Percentiles rank a stretch among this genome's conserved stretches.
These are phyloP conservation scores for Achlya hypogyna DNA, from an alignment of 352 stramenopile genomes.

Conservation along the genomic window DNA sequence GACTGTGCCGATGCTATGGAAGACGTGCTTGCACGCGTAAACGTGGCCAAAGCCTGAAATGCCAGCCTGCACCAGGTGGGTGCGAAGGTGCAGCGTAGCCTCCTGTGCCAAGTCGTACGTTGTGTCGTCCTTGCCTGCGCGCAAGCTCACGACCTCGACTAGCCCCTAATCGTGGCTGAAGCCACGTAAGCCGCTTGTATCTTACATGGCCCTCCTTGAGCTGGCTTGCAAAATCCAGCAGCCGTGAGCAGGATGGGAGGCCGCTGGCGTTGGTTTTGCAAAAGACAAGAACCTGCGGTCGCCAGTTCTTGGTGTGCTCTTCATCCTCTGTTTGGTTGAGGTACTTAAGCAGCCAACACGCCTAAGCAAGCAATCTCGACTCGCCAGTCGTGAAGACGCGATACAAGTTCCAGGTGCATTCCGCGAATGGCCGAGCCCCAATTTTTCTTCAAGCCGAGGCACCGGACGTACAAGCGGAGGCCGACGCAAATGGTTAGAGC, in stretches of 20 bases:
- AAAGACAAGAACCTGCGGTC: conserved; percentile 17
- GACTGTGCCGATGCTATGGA: conserved; percentile 19
- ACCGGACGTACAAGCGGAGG: conserved; percentile 22
- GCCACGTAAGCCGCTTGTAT: not conserved
- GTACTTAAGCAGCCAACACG: conserved; percentile 11
- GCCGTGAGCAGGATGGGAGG: not conserved
- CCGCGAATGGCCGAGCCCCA: conserved; percentile 17
- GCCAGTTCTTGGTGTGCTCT: conserved; percentile 23
- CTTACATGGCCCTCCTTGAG: conserved; percentile 21
- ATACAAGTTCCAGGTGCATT: conserved; percentile 21
- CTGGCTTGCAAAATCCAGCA: conserved; percentile 18
- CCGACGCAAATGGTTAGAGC: conserved; percentile 23
- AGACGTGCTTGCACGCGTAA: conserved; percentile 20
- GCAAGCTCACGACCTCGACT: conserved; percentile 20
- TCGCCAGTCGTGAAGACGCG: not conserved
- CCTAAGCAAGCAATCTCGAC: conserved; percentile 3
- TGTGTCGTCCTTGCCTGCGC: conserved; percentile 12
- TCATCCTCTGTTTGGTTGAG: conserved; percentile 20
- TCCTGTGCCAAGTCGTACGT: conserved; percentile 2
- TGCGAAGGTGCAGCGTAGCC: conserved; percentile 7
- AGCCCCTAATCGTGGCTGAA: conserved; percentile 11
- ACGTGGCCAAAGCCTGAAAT: conserved; percentile 21
- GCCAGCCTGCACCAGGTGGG: conserved; percentile 16
- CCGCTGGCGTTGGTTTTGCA: conserved; percentile 14
- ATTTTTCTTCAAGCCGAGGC: conserved; percentile 15